Conservation (phyloP, 345 rosid species). For the Pistacia integerrima region DNA sequence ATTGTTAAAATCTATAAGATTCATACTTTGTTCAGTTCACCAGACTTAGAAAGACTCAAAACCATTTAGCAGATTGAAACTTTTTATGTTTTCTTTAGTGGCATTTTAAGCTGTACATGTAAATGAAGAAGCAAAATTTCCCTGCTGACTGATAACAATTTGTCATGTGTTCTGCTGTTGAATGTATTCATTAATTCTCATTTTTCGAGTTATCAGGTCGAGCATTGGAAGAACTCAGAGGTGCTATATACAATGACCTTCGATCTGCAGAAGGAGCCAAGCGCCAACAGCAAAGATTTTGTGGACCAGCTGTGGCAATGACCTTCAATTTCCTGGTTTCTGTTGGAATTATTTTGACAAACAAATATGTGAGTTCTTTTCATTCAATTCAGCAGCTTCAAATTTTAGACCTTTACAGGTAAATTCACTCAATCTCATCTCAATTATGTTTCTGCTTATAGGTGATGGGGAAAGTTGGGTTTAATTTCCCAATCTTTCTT, state of each 20-base stretch:
- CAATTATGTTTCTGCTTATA: constrained; percentile 21
- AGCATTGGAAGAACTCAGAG: constrained; percentile 86
- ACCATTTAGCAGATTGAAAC: no score
- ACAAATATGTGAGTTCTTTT: constrained; percentile 60
- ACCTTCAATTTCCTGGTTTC: constrained; percentile 88
- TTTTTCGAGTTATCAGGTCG: constrained; percentile 41
- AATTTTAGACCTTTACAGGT: no score
- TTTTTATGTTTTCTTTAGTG: no score
- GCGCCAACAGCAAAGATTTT: constrained; percentile 77
- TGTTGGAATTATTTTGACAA: constrained; percentile 79
- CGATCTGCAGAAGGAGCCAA: constrained; percentile 88
- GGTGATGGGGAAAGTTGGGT: constrained; percentile 90
- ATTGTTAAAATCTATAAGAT: neutral
- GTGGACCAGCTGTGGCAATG: constrained; percentile 87
- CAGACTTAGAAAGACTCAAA: no score
- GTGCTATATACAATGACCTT: constrained; percentile 79
- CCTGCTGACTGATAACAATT: no score
- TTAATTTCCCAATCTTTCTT: constrained; percentile 81
- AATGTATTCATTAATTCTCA: no score
- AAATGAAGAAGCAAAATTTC: no score
- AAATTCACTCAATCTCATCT: neutral
- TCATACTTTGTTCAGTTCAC: no score
- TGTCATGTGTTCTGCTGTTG: no score
- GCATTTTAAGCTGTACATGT: neutral
- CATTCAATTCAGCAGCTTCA: no score